These are phyloP conservation scores for Periconia sp. DNA, from an alignment of 2,329 filamentous ascomycete species.

Conservation along the genomic window DNA sequence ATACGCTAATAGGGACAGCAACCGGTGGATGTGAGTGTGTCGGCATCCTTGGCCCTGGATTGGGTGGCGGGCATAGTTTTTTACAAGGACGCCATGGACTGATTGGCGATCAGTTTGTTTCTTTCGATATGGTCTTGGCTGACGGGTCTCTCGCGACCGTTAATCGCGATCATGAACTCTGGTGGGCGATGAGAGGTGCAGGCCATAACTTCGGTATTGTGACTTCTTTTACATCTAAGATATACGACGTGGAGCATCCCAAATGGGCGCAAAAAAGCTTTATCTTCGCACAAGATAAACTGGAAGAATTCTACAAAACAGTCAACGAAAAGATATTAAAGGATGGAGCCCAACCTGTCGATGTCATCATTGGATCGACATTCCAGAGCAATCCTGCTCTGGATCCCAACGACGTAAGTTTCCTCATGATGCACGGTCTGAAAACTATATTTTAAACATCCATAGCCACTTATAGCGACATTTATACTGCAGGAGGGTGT, in stretches of 20 bases:
- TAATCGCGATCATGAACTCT: constrained; percentile 31
- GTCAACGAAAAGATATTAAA: constrained; percentile 7
- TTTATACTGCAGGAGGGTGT: constrained; percentile 3
- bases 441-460: not conserved
- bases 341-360: not conserved
- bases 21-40: constrained; percentile 12
- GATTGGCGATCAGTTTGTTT: constrained; percentile 9
- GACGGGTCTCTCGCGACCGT: constrained; percentile 33
- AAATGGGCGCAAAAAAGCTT: constrained; percentile 12
- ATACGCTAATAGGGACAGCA: not conserved
- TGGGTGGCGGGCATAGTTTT: constrained; percentile 15
- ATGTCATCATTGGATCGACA: not conserved
- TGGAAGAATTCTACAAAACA: constrained; percentile 5
- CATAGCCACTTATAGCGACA: not conserved
- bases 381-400: not conserved
- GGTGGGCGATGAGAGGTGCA: constrained; percentile 42
- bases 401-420: not conserved
- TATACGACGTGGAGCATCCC: constrained; percentile 6
- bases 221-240: constrained; percentile 14
- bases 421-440: no score
- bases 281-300: constrained; percentile 8
- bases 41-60: constrained; percentile 2
- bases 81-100: constrained; percentile 15
- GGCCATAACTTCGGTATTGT: constrained; percentile 40
- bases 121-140: constrained; percentile 17